phyloP scores from a whole-genome alignment of 331 rosid genomes.

The Acacia concinna region DNA sequence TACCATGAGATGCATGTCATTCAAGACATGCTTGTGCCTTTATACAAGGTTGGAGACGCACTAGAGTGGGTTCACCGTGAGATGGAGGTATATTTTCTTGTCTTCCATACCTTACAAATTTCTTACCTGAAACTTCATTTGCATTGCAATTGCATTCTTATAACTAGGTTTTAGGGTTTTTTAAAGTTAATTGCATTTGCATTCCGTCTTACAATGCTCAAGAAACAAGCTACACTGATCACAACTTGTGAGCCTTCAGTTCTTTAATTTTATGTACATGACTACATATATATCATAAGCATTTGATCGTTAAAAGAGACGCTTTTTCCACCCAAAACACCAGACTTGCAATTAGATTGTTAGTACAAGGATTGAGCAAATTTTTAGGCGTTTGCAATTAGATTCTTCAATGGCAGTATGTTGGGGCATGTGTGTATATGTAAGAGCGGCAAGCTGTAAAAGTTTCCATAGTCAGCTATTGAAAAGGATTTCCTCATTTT shows the following conservation, averaged over 20 bases:
- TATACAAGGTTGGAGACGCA: constrained; percentile 93
- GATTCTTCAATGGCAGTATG: neutral
- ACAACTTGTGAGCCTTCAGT: neutral
- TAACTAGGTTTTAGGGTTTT: neutral
- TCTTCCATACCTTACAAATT: constrained; percentile 16
- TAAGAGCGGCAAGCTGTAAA: too few species aligned
- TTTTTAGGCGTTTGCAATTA: neutral
- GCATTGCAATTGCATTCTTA: neutral
- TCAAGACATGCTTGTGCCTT: constrained; percentile 95
- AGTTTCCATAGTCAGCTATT: neutral
- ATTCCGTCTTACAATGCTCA: neutral
- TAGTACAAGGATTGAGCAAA: neutral
- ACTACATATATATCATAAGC: neutral
- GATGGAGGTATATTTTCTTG: constrained; percentile 76
- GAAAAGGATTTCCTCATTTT: neutral
- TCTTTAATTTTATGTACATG: neutral
- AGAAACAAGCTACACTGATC: neutral
- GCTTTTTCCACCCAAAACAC: neutral
- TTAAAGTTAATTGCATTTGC: too few species aligned
- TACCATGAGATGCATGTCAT: constrained; percentile 96
- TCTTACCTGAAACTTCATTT: constrained; percentile 18
- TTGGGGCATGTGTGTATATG: neutral
- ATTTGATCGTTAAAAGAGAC: neutral
- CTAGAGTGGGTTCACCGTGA: constrained; percentile 90
- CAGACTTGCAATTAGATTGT: neutral